These are phyloP conservation scores for Pouteria glomerata DNA, from an alignment of 148 eudicot species.

Conservation along the genomic window DNA sequence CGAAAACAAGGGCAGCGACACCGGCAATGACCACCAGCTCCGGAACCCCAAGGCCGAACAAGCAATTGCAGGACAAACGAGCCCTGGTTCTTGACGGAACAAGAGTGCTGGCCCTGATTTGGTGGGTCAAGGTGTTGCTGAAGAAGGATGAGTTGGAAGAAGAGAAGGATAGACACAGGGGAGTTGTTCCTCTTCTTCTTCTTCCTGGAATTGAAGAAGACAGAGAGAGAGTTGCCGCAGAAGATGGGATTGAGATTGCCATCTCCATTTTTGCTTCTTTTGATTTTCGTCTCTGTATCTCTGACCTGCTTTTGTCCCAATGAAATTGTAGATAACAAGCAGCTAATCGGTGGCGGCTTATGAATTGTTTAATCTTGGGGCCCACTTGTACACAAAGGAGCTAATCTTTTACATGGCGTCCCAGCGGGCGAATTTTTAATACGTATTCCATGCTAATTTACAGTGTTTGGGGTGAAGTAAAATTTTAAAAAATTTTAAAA, in stretches of 20 bases:
- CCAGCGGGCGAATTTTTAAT: too few species aligned
- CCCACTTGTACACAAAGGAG: too few species aligned
- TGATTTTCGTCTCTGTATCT: not conserved
- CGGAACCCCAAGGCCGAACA: slow-evolving; percentile 91
- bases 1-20: slow-evolving; percentile 78
- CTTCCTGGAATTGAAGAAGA: not conserved
- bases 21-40: slow-evolving; percentile 93
- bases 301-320: not conserved
- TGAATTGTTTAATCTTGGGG: too few species aligned
- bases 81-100: slow-evolving; percentile 22
- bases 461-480: too few species aligned
- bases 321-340: too few species aligned
- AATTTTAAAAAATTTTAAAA: too few species aligned
- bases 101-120: slow-evolving; percentile 5
- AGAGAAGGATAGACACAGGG: slow-evolving; percentile 20
- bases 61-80: slow-evolving; percentile 50
- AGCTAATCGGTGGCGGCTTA: too few species aligned
- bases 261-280: slow-evolving; percentile 26
- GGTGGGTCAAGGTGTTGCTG: slow-evolving; percentile 18
- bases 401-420: too few species aligned
- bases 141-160: slow-evolving; percentile 35
- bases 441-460: too few species aligned
- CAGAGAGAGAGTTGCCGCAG: not conserved
- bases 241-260: slow-evolving; percentile 20
- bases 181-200: not conserved